Evolutionary conservation across 2,329 filamentous ascomycete genomes (phyloP).

Genomic region (Penicillium brevicompactum): DNA sequence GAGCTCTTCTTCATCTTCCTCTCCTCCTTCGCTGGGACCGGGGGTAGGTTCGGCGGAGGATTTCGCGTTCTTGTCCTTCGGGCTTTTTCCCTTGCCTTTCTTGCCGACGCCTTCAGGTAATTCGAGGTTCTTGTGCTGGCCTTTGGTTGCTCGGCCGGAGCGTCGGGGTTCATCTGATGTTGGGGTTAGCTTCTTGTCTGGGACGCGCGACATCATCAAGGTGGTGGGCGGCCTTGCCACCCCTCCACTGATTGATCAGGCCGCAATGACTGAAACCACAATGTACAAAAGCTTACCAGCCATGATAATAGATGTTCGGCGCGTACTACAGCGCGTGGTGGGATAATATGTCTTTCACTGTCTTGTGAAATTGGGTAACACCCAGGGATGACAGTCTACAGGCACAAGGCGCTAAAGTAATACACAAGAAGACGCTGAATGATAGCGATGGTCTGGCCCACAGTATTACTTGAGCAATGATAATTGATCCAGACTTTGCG

Average conservation of each 20-base stretch:
- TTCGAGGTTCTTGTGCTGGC: slow-evolving; percentile 90
- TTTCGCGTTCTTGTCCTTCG: slow-evolving; percentile 50
- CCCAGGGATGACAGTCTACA: slow-evolving; percentile 39
- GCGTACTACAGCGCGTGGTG: slow-evolving; percentile 42
- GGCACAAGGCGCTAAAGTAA: slow-evolving; percentile 43
- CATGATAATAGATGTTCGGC: slow-evolving; percentile 49
- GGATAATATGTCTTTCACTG: slow-evolving; percentile 20
- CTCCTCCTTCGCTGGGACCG: slow-evolving; percentile 54
- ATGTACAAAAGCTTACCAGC: slow-evolving; percentile 60
- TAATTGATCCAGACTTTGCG: slow-evolving; percentile 25
- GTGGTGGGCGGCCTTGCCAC: slow-evolving; percentile 3
- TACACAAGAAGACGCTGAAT: slow-evolving; percentile 41
- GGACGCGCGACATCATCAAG: neutral
- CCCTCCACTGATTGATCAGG: neutral
- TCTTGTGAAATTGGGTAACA: slow-evolving; percentile 24
- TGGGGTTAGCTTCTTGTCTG: slow-evolving; percentile 31
- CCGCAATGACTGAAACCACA: slow-evolving; percentile 12
- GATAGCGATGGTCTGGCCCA: slow-evolving; percentile 32
- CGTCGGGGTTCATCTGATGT: slow-evolving; percentile 80
- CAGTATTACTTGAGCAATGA: slow-evolving; percentile 37
- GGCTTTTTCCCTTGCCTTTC: slow-evolving; percentile 51
- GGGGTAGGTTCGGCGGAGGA: slow-evolving; percentile 50
- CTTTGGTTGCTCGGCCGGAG: slow-evolving; percentile 94
- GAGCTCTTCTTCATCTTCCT: slow-evolving; percentile 69
- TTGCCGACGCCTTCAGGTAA: slow-evolving; percentile 60